These are phyloP conservation scores for Solanum medicagineum DNA, from an alignment of 257 asterid species.

Conservation along the genomic window DNA sequence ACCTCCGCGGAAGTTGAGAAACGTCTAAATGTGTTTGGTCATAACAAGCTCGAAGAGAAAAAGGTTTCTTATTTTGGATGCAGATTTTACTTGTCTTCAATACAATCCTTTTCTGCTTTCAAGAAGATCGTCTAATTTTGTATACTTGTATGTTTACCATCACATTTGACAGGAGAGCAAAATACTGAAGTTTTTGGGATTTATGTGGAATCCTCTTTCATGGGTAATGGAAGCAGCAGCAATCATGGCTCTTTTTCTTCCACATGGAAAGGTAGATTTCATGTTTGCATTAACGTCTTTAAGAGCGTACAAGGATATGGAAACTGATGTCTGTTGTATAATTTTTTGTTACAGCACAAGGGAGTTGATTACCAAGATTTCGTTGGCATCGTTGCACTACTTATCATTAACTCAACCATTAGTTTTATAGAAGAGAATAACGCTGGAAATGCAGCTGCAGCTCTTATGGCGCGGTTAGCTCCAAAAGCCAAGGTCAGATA, in stretches of 20 bases:
- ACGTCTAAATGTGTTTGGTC: slow-evolving; percentile 13
- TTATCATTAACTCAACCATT: slow-evolving; percentile 18
- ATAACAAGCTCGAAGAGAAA: slow-evolving; percentile 26
- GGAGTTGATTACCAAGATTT: slow-evolving; percentile 15
- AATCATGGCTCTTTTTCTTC: slow-evolving; percentile 17
- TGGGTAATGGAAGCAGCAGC: slow-evolving; percentile 34
- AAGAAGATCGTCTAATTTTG: background rate
- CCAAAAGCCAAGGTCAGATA: slow-evolving; percentile 26
- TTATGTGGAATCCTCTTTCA: slow-evolving; percentile 29
- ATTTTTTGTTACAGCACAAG: slow-evolving; percentile 3
- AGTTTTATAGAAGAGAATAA: slow-evolving; percentile 26
- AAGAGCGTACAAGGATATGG: background rate
- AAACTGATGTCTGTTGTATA: background rate
- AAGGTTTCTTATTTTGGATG: slow-evolving; percentile 5
- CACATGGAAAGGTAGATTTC: slow-evolving; percentile 9
- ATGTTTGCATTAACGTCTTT: background rate
- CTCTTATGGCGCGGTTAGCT: slow-evolving; percentile 28
- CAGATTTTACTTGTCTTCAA: background rate
- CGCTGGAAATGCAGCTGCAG: slow-evolving; percentile 32
- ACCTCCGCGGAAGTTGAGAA: slow-evolving; percentile 7
- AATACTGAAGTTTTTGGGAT: slow-evolving; percentile 22
- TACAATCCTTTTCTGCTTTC: background rate
- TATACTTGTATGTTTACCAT: background rate
- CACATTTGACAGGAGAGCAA: slow-evolving; percentile 14
- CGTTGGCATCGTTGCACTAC: slow-evolving; percentile 13